Base-by-base conservation (phyloP, 345 rosid species). In the Melastoma malabathricum region DNA sequence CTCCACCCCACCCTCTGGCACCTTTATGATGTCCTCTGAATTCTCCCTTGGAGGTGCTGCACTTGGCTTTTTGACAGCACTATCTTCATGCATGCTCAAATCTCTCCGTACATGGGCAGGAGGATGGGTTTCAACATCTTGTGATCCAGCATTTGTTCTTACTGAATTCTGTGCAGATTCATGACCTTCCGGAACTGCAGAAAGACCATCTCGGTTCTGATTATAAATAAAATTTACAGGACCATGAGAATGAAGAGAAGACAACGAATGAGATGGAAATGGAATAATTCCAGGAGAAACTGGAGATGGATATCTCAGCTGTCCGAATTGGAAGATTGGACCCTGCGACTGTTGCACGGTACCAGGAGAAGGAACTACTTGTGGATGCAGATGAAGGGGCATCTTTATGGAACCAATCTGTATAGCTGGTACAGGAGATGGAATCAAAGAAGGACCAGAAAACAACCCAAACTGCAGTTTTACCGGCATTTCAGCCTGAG, bases 361-460 rank as follows among this genome's bases (percentile, higher is more conserved):
- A 34, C 73, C 31, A 41, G 76, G 68, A 18, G 97, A 74, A 60
- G 83, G 62, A 39, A 79, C 80, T 54, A 70, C 73, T 44, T 78
- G 94, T 34, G 94, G 81, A 74, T 83, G 82, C 46, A 93, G 67
- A 75, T 82, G 90, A 71, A 93, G 99, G 60, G 99, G 99, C 99
- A 88, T 88, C 77, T 87, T 93, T 65, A 92, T 92, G 59, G 99
- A 84, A 70, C 99, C 99, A 66, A 93, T 93, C 73, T 93, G 99
- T 66, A 93, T 93, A 57, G 99, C 97, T 52, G 94, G 97, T 64
- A 79, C 79, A 23, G 97, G 90, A 48, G 99, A 81, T 54, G 97
- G 92, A 56, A 88, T 82, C 61, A 93, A 59, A 38, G 97, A 72
- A 53, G 90, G 95, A 60, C 97, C 89, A 59, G 99, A 84, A 64